Evolutionary conservation across 2,329 filamentous ascomycete genomes (phyloP).

Genomic region (Cordyceps cicadae): DNA sequence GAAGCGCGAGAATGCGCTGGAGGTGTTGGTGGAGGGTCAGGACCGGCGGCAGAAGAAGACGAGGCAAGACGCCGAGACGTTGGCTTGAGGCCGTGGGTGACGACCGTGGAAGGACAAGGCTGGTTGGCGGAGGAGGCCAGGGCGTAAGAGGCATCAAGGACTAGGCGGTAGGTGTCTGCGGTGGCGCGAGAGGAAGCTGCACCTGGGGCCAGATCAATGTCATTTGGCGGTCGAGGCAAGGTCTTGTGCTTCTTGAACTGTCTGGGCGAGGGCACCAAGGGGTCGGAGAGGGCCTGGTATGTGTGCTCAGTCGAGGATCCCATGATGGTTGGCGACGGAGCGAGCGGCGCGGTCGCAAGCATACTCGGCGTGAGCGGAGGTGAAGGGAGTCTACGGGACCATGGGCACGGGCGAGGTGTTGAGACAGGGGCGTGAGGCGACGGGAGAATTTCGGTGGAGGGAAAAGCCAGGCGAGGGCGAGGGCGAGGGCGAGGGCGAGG

Average conservation of each 20-base stretch:
- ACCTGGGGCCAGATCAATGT: conserved; percentile 17
- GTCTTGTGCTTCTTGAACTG: conserved; percentile 41
- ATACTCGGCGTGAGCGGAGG: conserved; percentile 16
- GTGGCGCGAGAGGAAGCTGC: conserved; percentile 18
- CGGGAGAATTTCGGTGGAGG: background rate
- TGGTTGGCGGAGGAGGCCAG: conserved; percentile 13
- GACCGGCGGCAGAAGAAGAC: conserved; percentile 22
- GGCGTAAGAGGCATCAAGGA: conserved; percentile 22
- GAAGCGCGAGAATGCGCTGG: conserved; percentile 52
- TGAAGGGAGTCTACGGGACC: background rate
- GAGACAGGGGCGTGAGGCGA: background rate
- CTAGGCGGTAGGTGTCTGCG: conserved; percentile 16
- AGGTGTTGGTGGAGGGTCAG: conserved; percentile 53
- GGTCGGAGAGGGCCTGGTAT: conserved; percentile 19
- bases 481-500: background rate
- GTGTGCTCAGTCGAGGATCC: conserved; percentile 22
- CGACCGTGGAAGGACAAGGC: conserved; percentile 26
- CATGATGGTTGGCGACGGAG: conserved; percentile 26
- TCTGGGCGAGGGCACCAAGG: conserved; percentile 22
- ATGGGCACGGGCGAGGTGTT: background rate
- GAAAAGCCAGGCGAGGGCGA: background rate
- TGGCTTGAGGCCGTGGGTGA: conserved; percentile 32
- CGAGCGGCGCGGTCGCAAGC: conserved; percentile 21
- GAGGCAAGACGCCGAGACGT: conserved; percentile 34
- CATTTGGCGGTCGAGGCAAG: conserved; percentile 29